Base-by-base conservation (phyloP, 2,329 filamentous ascomycete genomes). In the Aspergillus fumigatus region DNA sequence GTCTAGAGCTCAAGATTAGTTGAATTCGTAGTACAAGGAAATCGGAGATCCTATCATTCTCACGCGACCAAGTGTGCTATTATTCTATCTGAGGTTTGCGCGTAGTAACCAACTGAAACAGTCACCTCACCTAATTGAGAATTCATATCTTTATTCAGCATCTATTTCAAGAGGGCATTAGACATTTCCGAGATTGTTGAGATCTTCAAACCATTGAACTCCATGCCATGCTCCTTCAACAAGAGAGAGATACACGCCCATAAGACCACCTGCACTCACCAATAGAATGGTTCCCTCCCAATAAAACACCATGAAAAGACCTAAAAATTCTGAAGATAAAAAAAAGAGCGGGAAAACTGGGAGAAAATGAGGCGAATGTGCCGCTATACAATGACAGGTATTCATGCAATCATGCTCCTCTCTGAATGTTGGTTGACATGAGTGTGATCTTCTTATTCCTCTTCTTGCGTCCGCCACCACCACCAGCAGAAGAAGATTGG, bases 391-490 rank as follows among this genome's bases (percentile, higher is more conserved):
- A 45, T 14, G 40, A n/a, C 17, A 51, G 21, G 19, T 23, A 41
- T 26, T 74, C 69, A 83, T 55, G 83, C 83, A 41, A 23, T 74
- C 69, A 83, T 55, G 83, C 83, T 27, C 82, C 83, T 67, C 83
- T 75, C 62, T 83, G 75, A 47, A 80, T 83, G 65, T 83, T 85
- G 27, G 85, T 88, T 58, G 84, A 86, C 85, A 88, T 87, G 57
- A 88, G 68, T 9, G 84, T 88, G 55, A 88, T 88, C 74, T 87
- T 87, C 75, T 85, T 86, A 47, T 80, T 81, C 71, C 87, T 87
- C 75, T 86, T 86, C 71, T 83, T 84, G 70, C 83, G 84, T 45
- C 79, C 65, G 14, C 59, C 64, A n/a, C 65, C 64, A n/a, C 65
- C 55, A 26, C 61, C 38, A 6, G 71, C 59, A 19, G 67, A 43